These are phyloP conservation scores for Hymenoscyphus scutula DNA, from an alignment of 2,329 filamentous ascomycete species.

Conservation along the genomic window DNA sequence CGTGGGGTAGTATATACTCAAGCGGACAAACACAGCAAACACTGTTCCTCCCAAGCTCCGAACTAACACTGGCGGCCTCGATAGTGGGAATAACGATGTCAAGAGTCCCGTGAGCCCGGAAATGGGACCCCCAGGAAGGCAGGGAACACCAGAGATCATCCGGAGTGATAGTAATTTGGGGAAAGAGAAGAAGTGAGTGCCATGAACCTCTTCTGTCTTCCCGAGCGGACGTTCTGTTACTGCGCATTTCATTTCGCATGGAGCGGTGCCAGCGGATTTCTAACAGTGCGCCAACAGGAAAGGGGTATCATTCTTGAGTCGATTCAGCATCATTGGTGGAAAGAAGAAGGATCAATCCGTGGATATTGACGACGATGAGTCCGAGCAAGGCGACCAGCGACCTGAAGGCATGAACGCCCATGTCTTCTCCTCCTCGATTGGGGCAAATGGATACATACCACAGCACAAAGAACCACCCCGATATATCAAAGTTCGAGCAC, in stretches of 20 bases:
- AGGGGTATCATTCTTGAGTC: constrained; percentile 84
- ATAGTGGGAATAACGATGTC: constrained; percentile 42
- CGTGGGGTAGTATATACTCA: constrained; percentile 52
- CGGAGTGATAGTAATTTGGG: constrained; percentile 32
- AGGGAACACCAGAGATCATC: constrained; percentile 38
- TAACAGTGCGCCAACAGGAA: constrained; percentile 55
- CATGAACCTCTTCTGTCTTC: constrained; percentile 5
- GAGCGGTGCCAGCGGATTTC: not conserved
- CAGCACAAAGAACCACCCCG: constrained; percentile 84
- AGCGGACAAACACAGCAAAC: constrained; percentile 63
- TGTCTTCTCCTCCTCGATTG: constrained; percentile 75
- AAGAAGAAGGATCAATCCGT: constrained; percentile 66
- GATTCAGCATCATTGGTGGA: constrained; percentile 67
- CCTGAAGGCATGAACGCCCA: constrained; percentile 80
- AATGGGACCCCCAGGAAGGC: constrained; percentile 31
- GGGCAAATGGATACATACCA: constrained; percentile 71
- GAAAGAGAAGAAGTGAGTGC: constrained; percentile 66
- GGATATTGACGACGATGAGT: constrained; percentile 59
- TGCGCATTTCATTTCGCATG: not conserved
- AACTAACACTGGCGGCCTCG: constrained; percentile 47
- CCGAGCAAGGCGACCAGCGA: constrained; percentile 65
- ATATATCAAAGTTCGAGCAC: constrained; percentile 81
- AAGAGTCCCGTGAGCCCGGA: constrained; percentile 28
- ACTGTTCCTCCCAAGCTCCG: constrained; percentile 52
- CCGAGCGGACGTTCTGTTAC: not conserved